A percentile compares a stretch with the other conserved stretches of the same genome.
Evolutionary conservation across 2,329 filamentous ascomycete genomes (phyloP).

Genomic region (Fusarium illudens): DNA sequence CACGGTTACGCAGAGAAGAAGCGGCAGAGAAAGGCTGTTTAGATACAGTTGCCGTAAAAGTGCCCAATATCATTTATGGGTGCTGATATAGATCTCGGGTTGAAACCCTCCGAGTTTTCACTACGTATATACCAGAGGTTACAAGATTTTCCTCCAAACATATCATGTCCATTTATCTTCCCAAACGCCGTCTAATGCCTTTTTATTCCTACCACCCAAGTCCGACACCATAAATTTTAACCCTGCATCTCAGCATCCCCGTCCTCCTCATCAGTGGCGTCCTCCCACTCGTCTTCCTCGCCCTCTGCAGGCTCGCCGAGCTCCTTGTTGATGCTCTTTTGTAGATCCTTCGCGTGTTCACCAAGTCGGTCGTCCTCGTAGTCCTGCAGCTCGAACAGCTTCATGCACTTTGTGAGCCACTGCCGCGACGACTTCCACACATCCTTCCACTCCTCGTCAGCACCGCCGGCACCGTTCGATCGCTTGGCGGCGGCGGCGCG

Average conservation of each 20-base stretch:
- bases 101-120: conserved; percentile 28
- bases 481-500: conserved; percentile 49
- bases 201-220: conserved; percentile 23
- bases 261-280: conserved; percentile 60
- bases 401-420: conserved; percentile 84
- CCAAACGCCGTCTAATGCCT: conserved; percentile 41
- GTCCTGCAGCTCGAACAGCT: conserved; percentile 78
- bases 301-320: conserved; percentile 67
- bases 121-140: conserved; percentile 28
- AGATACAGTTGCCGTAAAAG: neutral
- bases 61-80: conserved; percentile 19
- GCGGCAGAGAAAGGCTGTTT: neutral
- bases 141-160: conserved; percentile 32
- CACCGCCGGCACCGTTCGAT: conserved; percentile 37
- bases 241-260: conserved; percentile 68
- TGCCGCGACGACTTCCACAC: conserved; percentile 78
- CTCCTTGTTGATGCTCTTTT: conserved; percentile 69
- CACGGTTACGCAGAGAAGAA: conserved; percentile 10
- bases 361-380: conserved; percentile 86
- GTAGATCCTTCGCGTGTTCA: conserved; percentile 77
- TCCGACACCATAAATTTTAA: conserved; percentile 33
- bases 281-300: conserved; percentile 65
- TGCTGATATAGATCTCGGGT: conserved; percentile 34
- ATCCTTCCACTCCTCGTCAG: conserved; percentile 63
- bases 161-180: conserved; percentile 31